These are phyloP conservation scores for Russula sp. DNA, from an alignment of 768 basidiomycete species.

Conservation along the genomic window DNA sequence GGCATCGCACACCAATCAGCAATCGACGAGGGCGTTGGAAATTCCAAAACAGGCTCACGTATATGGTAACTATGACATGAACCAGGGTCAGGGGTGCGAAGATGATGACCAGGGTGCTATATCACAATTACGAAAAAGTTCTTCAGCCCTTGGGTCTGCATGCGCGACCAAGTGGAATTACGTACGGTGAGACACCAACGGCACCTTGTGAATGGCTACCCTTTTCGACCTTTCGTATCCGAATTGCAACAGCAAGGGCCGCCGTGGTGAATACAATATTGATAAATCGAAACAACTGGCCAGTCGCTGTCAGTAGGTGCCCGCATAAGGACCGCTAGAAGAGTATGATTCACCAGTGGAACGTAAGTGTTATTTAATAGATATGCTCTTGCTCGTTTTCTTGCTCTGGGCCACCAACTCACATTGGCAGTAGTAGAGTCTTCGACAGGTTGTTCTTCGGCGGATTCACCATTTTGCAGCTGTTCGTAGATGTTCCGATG, in stretches of 20 bases:
- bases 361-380: constrained; percentile 74
- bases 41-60: constrained; percentile 50
- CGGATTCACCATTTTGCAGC: constrained; percentile 18
- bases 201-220: constrained; percentile 56
- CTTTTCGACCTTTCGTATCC: constrained; percentile 60
- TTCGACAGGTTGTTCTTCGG: constrained; percentile 14
- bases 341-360: constrained; percentile 56
- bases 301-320: background rate
- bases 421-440: constrained; percentile 20
- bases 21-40: constrained; percentile 13
- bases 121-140: constrained; percentile 9
- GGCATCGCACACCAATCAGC: constrained; percentile 29
- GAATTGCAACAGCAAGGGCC: constrained; percentile 75
- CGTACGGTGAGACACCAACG: constrained; percentile 65
- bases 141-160: constrained; percentile 39
- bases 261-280: constrained; percentile 81
- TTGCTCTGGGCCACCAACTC: constrained; percentile 37
- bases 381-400: constrained; percentile 58
- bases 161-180: constrained; percentile 36
- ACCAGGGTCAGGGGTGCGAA: constrained; percentile 79
- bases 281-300: constrained; percentile 76
- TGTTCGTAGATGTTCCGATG: constrained; percentile 18
- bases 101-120: constrained; percentile 76
- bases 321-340: background rate
- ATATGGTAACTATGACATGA: constrained; percentile 83